Evolutionary conservation across 106 monocot genomes (phyloP).

Genomic region (Acorus calamus): DNA sequence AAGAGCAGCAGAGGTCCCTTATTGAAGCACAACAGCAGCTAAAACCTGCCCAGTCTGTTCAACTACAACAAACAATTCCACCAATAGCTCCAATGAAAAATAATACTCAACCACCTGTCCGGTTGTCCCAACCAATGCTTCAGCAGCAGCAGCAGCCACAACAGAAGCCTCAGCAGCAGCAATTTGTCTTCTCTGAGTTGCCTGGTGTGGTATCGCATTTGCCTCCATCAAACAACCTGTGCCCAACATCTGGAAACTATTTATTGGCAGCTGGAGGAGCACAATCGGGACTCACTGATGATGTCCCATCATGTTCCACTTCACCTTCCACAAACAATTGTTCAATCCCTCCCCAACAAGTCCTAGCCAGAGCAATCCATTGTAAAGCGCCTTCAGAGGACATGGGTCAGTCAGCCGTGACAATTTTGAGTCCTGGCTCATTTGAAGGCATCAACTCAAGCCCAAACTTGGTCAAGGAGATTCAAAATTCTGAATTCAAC

Average conservation of each 20-base stretch:
- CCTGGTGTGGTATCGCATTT: slow-evolving; percentile 19
- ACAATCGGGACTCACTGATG: slow-evolving; percentile 45
- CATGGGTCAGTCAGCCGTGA: slow-evolving; percentile 20
- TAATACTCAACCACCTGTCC: slow-evolving; percentile 6
- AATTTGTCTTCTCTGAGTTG: slow-evolving; percentile 22
- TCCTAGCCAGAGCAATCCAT: slow-evolving; percentile 23
- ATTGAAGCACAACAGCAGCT: slow-evolving; percentile 34
- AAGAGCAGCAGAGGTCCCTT: slow-evolving; percentile 49
- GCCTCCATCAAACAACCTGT: slow-evolving; percentile 8
- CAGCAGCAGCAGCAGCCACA: slow-evolving; percentile 30
- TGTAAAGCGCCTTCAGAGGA: slow-evolving; percentile 20
- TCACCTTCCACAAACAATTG: slow-evolving; percentile 60
- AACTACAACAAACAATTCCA: slow-evolving; percentile 28
- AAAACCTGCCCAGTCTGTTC: slow-evolving; percentile 21
- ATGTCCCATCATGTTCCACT: slow-evolving; percentile 62
- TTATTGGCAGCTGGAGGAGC: slow-evolving; percentile 28
- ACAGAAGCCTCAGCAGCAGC: slow-evolving; percentile 50
- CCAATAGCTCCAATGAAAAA: slow-evolving; percentile 19
- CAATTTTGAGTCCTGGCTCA: slow-evolving; percentile 24
- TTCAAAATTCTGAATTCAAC: slow-evolving; percentile 33
- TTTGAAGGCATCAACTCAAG: slow-evolving; percentile 29
- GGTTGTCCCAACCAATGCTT: slow-evolving; percentile 17
- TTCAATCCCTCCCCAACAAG: slow-evolving; percentile 29
- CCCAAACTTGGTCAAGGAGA: slow-evolving; percentile 21
- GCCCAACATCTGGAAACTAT: slow-evolving; percentile 14